A percentile compares a stretch with the other conserved stretches of the same genome.
Conservation (phyloP, 305 asterid species). For the Fraxinus latifolia region DNA sequence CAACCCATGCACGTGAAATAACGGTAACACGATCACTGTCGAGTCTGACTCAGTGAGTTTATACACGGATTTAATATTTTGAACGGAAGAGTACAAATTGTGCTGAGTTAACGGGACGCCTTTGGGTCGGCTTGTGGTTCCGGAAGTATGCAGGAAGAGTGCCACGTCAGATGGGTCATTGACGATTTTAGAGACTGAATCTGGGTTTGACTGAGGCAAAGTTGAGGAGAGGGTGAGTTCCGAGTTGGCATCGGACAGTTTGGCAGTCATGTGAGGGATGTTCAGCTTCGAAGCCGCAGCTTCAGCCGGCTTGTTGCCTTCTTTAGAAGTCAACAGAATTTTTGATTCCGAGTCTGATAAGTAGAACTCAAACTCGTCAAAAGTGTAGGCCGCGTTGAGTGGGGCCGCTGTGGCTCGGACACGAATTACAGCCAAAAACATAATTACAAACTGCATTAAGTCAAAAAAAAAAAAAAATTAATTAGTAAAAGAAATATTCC, state of each 20-base stretch:
- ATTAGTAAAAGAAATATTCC: background rate
- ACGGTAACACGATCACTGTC: slow-evolving; percentile 79
- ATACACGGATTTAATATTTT: slow-evolving; percentile 67
- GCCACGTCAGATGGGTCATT: slow-evolving; percentile 75
- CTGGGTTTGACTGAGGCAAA: slow-evolving; percentile 30
- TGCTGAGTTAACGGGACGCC: slow-evolving; percentile 88
- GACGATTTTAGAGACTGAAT: slow-evolving; percentile 39
- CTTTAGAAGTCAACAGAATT: slow-evolving; percentile 55
- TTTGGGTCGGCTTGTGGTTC: slow-evolving; percentile 95
- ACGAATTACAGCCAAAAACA: slow-evolving; percentile 79
- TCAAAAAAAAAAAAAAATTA: background rate
- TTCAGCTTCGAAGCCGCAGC: slow-evolving; percentile 81
- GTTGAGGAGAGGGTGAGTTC: slow-evolving; percentile 41
- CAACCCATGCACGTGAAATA: slow-evolving; percentile 93
- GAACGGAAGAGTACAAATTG: slow-evolving; percentile 66
- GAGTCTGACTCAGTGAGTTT: slow-evolving; percentile 70
- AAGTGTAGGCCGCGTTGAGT: slow-evolving; percentile 79
- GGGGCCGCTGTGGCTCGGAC: slow-evolving; percentile 93
- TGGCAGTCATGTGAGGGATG: slow-evolving; percentile 58
- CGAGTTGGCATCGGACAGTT: slow-evolving; percentile 42
- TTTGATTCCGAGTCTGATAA: slow-evolving; percentile 83
- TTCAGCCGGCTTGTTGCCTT: slow-evolving; percentile 85
- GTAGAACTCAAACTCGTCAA: slow-evolving; percentile 84
- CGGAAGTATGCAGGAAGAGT: slow-evolving; percentile 94
- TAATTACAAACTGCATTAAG: slow-evolving; percentile 61